phyloP scores from a whole-genome alignment of 23 red algal genomes.

The Agarophyton chilense region DNA sequence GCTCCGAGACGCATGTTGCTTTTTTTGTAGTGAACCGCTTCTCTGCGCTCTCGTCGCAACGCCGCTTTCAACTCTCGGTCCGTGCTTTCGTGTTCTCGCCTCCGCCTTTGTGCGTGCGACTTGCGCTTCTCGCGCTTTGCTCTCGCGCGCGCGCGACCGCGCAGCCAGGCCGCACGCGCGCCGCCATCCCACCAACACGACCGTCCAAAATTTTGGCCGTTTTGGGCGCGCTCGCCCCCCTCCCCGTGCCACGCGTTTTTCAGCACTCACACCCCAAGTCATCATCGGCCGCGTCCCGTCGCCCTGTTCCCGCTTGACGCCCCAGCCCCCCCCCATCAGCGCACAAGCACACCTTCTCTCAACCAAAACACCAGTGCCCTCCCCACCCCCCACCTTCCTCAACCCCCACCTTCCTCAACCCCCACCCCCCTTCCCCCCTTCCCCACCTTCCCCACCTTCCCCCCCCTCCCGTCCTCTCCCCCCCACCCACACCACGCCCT shows the following conservation, averaged over 20 bases:
- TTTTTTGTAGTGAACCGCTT: no score
- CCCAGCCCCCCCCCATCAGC: not conserved
- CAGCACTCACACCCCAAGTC: not conserved
- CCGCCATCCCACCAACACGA: not conserved
- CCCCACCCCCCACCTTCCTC: not conserved
- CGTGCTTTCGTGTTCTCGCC: not conserved
- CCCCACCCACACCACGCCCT: not conserved
- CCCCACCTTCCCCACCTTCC: not conserved
- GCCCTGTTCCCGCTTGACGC: not conserved
- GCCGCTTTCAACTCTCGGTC: no score
- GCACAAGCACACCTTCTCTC: not conserved
- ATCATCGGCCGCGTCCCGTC: conserved; percentile 2
- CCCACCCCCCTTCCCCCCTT: not conserved
- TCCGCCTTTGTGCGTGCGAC: not conserved
- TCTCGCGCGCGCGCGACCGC: not conserved
- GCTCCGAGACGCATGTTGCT: not conserved
- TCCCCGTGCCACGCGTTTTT: conserved; percentile 15
- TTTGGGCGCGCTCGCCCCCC: not conserved
- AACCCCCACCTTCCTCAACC: not conserved
- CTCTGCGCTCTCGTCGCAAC: no score
- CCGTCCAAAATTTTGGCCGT: not conserved
- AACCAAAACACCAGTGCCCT: not conserved
- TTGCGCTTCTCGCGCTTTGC: not conserved
- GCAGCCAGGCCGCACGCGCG: not conserved
- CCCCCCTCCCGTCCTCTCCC: not conserved